Evolutionary conservation across 257 asterid species (phyloP).

Genomic region (Anisodus acutangulus): DNA sequence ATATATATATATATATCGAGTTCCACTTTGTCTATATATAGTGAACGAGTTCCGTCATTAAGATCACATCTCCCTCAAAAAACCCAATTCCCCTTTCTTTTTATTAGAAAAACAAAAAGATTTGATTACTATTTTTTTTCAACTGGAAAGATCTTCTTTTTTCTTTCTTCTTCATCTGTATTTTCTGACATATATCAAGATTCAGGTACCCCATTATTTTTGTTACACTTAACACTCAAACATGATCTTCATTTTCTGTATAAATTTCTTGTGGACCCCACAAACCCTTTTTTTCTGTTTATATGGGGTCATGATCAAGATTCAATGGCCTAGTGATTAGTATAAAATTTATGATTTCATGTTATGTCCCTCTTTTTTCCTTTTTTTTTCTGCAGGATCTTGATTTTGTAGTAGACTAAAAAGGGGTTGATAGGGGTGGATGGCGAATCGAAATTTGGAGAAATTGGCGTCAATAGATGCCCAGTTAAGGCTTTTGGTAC

Average conservation of each 20-base stretch:
- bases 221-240: not conserved
- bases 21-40: not conserved
- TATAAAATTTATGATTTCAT: conserved; percentile 28
- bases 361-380: not conserved
- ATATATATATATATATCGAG: not conserved
- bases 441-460: conserved; percentile 49
- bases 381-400: conserved; percentile 34
- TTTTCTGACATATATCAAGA: conserved; percentile 2
- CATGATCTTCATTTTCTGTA: not conserved
- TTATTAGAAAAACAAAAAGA: not conserved
- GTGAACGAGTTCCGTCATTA: not conserved
- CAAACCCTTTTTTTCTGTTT: not conserved
- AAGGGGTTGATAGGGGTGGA: conserved; percentile 14
- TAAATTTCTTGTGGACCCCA: not conserved
- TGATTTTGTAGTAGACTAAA: conserved; percentile 11
- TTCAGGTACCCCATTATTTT: conserved; percentile 14
- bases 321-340: conserved; percentile 29
- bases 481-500: conserved; percentile 53
- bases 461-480: conserved; percentile 62
- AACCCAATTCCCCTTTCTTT: not conserved
- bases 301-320: conserved; percentile 32
- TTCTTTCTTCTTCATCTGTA: not conserved
- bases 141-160: not conserved
- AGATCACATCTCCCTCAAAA: not conserved
- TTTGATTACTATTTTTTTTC: not conserved